Base-by-base conservation (phyloP, 2,329 filamentous ascomycete species). In the Fusarium newnesense region DNA sequence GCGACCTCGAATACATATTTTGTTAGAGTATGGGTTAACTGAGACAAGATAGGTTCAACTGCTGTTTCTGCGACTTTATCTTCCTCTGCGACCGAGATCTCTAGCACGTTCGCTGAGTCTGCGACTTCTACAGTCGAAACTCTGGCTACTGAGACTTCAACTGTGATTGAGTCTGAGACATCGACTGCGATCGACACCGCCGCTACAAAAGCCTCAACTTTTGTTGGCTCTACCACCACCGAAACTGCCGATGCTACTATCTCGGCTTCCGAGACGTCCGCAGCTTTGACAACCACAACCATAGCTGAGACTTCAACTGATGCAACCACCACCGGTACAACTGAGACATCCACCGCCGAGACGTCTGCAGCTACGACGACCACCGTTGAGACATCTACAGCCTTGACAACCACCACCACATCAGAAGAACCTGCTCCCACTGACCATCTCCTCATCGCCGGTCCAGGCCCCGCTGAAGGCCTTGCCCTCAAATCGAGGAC, bases 61-160 rank as follows among this genome's bases (percentile, higher is more conserved):
- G 13, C 10, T 26, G 24, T 26, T 10, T 56, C 37, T 21, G 21
- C 2, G 4, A n/a, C 19, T 13, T 30, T 32, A 1, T 32, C 21
- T 6, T n/a, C 52, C 2, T 32, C 37, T 2, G 13, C 2, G 0
- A 4, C n/a, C 0, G 28, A 13, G 5, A 19, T 15, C 21, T 24
- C 37, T 11, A 56, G 52, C 24, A 56, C 52, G 9, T 28, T 56
- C 0, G 21, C 9, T 19, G 52, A 18, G 36, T 56, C 37, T 2
- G 37, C 16, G 4, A 24, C 37, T 6, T 56, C 52, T 4, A 15
- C 37, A 0, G 15, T 10, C 16, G 37, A 56, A 12, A 49, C 15
- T n/a, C 21, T 49, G 19, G 10, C 21, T n/a, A 24, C 24, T 8
- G 37, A 13, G 2, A n/a, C 50, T n/a, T 40, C 36, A 7, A 54